A percentile compares a stretch with the other conserved stretches of the same genome.
Conservation (phyloP, 73 alveolate species). For the Tetrahymena thermophila region DNA sequence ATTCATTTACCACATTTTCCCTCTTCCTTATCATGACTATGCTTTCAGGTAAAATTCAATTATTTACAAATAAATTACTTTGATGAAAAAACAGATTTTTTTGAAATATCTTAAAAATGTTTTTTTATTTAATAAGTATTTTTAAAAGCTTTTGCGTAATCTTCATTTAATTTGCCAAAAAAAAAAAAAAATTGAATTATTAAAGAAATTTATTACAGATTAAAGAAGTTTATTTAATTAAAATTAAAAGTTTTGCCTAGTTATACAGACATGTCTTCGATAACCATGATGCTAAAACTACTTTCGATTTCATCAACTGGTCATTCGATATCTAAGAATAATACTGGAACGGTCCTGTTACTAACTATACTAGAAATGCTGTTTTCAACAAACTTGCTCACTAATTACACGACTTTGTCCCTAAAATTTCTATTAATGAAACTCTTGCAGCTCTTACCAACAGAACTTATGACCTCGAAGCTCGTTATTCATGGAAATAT, state of each 20-base stretch:
- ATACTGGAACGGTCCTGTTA: background rate
- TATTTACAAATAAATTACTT: background rate
- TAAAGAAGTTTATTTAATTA: background rate
- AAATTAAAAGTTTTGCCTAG: background rate
- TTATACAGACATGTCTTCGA: background rate
- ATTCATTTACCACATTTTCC: conserved; percentile 23
- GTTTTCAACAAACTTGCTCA: background rate
- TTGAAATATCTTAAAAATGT: background rate
- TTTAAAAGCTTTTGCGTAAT: background rate
- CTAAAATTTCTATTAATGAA: background rate
- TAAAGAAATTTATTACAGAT: background rate
- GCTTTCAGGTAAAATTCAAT: conserved; percentile 7
- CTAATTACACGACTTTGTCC: background rate
- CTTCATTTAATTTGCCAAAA: too few relatives aligned
- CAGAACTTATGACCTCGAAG: background rate
- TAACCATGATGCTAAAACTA: background rate
- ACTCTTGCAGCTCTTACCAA: background rate
- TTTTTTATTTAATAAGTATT: too few relatives aligned
- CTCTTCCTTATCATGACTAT: conserved; percentile 36
- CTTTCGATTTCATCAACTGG: background rate
- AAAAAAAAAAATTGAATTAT: too few relatives aligned
- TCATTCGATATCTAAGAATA: background rate
- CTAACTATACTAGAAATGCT: background rate
- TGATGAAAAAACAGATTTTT: background rate
- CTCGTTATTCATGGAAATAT: conserved; percentile 39